Percentiles rank a stretch among this genome's conserved stretches.
These are phyloP conservation scores for Phytophthora cryptogea DNA, from an alignment of 352 stramenopile genomes.

Conservation along the genomic window DNA sequence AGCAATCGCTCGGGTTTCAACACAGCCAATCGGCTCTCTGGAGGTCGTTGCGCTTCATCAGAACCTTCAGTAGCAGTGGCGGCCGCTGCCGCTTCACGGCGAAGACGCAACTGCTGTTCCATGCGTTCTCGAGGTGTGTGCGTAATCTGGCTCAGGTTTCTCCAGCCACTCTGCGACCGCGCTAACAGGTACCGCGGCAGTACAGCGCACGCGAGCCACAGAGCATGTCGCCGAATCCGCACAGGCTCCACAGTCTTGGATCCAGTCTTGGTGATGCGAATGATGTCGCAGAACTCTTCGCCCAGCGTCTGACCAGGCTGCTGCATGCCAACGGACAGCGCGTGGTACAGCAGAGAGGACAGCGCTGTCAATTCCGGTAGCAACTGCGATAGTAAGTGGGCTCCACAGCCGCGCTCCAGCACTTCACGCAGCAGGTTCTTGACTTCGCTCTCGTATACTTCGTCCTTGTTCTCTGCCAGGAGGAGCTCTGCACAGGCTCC, in stretches of 20 bases:
- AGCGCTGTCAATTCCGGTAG: constrained; percentile 71
- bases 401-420: constrained; percentile 68
- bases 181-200: constrained; percentile 63
- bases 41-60: background rate
- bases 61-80: constrained; percentile 4
- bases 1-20: constrained; percentile 28
- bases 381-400: constrained; percentile 78
- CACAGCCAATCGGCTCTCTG: constrained; percentile 6
- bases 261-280: constrained; percentile 52
- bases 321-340: constrained; percentile 55
- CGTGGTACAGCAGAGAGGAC: constrained; percentile 72
- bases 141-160: constrained; percentile 66
- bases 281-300: constrained; percentile 87
- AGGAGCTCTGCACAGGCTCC: constrained; percentile 77
- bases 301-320: constrained; percentile 83
- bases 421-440: constrained; percentile 78
- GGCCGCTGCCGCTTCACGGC: constrained; percentile 34
- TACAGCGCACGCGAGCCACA: constrained; percentile 64
- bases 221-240: constrained; percentile 39
- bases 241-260: constrained; percentile 34
- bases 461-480: constrained; percentile 74
- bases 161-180: constrained; percentile 74
- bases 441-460: constrained; percentile 70
- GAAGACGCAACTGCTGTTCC: constrained; percentile 72
- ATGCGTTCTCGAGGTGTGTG: constrained; percentile 74